A percentile compares a stretch with the other conserved stretches of the same genome.
Evolutionary conservation across 148 eudicot genomes (phyloP).

Genomic region (Rhododendron simsii): DNA sequence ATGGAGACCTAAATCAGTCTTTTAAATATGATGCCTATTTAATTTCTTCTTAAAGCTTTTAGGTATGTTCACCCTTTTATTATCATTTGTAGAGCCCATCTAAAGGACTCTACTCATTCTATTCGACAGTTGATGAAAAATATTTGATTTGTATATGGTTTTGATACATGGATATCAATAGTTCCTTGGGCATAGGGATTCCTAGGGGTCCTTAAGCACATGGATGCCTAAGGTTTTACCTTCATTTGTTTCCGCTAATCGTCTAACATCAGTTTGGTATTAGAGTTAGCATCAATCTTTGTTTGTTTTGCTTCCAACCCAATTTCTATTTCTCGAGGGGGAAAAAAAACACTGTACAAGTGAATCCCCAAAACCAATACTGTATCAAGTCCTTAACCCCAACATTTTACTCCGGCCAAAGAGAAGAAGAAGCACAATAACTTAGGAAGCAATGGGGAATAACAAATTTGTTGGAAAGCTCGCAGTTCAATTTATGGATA

Average conservation of each 20-base stretch:
- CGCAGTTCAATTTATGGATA: background rate
- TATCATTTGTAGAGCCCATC: background rate
- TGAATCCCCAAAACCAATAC: background rate
- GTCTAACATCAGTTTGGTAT: background rate
- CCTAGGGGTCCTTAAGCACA: background rate
- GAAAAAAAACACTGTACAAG: background rate
- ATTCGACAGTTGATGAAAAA: background rate
- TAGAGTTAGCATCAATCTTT: background rate
- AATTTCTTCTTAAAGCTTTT: background rate
- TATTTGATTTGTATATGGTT: background rate
- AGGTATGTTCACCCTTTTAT: background rate
- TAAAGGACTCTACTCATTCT: background rate
- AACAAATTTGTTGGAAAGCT: background rate
- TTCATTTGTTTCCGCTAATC: background rate
- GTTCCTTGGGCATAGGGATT: background rate
- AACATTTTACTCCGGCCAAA: background rate
- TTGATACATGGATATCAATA: background rate
- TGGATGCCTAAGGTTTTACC: background rate
- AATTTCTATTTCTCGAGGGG: background rate
- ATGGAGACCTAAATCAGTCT: no score
- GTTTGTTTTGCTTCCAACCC: background rate
- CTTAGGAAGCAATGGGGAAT: background rate
- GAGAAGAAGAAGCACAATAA: no score
- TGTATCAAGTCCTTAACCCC: background rate
- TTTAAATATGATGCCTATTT: no score